A percentile compares a stretch with the other conserved stretches of the same genome.
These are phyloP conservation scores for Aschersonia sp. DNA, from an alignment of 2,329 filamentous ascomycete genomes.

Conservation along the genomic window DNA sequence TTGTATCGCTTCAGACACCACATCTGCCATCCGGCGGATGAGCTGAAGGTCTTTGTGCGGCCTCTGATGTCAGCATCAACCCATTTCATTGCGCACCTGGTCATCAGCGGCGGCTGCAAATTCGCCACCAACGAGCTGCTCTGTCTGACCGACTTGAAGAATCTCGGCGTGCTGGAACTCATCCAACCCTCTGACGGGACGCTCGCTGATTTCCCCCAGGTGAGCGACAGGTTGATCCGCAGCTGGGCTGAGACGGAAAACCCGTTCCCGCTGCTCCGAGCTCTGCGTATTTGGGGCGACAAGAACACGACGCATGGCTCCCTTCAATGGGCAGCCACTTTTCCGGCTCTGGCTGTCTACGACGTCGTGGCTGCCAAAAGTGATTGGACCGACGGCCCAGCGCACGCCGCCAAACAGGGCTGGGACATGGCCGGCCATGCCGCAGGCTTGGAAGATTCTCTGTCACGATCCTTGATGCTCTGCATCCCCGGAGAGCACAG, in stretches of 20 bases:
- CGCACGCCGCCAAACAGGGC: slow-evolving; percentile 12
- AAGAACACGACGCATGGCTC: slow-evolving; percentile 23
- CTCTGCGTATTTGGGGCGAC: slow-evolving; percentile 30
- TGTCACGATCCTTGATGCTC: slow-evolving; percentile 20
- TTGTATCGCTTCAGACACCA: slow-evolving; percentile 25
- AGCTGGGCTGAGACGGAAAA: slow-evolving; percentile 26
- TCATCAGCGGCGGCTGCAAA: slow-evolving; percentile 20
- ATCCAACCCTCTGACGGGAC: slow-evolving; percentile 20
- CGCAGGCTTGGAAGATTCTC: slow-evolving; percentile 15
- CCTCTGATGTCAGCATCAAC: slow-evolving; percentile 19
- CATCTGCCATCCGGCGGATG: slow-evolving; percentile 19
- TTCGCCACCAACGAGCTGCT: slow-evolving; percentile 25
- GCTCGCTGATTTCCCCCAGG: slow-evolving; percentile 16
- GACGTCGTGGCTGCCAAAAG: slow-evolving; percentile 22
- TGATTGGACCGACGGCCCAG: slow-evolving; percentile 19
- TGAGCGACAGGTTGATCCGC: slow-evolving; percentile 30
- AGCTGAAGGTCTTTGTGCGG: slow-evolving; percentile 19
- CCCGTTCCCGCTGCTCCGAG: slow-evolving; percentile 30
- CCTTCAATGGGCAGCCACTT: slow-evolving; percentile 23
- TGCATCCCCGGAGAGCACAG: slow-evolving; percentile 15
- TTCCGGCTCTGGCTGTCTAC: slow-evolving; percentile 30
- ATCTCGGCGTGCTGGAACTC: slow-evolving; percentile 33
- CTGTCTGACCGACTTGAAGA: slow-evolving; percentile 24
- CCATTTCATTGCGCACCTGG: slow-evolving; percentile 26
- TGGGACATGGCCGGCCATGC: slow-evolving; percentile 18